Evolutionary conservation across 257 asterid genomes (phyloP), one percentile per base, ranked within the genome.

Genomic region (Orobanche coerulescens): DNA sequence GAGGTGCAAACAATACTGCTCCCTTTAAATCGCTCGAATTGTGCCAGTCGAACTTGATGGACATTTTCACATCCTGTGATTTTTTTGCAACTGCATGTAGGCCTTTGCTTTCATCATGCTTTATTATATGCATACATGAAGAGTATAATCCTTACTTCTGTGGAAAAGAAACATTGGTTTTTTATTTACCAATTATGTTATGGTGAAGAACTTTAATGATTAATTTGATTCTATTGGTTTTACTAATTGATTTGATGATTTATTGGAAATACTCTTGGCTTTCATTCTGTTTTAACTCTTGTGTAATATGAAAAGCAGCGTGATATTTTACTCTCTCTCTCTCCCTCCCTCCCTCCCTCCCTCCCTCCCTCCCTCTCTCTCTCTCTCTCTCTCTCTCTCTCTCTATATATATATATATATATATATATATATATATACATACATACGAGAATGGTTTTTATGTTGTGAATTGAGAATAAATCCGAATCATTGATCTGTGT

Each of bases 1-100:
- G 89, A 86, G 99, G 99, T 92, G 55, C 52, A 58, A 62, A 71
- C 24, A 15, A 2, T 13, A 8, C 31, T 46, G 1, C 4, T 4
- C 2, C 23, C 6, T 2, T 20, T 4, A 24, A n/a, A 58, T 64
- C 58, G 44, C 13, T 16, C 30, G 28, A 12, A 24, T 42, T 40
- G 39, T 26, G 50, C 20, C 22, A 26, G 25, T 12, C 1, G 4
- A 40, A 62, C 26, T 36, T 62, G 65, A 10, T 62, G 28, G 22
- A 5, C 10, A 40, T 31, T 43, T 48, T 31, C 24, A 47, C 12
- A 6, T 13, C 8, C 10, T 64, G n/a, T 30, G 19, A 33, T 22
- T 16, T 31, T 7, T 12, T 18, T 14, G 2, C 23, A 3, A 34
- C 31, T 4, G 13, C 51, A 15, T 40, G 28, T 20, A 4, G 7